Base-by-base conservation (phyloP, 192 early-diverging fungal species). In the Coemansia sp. region DNA sequence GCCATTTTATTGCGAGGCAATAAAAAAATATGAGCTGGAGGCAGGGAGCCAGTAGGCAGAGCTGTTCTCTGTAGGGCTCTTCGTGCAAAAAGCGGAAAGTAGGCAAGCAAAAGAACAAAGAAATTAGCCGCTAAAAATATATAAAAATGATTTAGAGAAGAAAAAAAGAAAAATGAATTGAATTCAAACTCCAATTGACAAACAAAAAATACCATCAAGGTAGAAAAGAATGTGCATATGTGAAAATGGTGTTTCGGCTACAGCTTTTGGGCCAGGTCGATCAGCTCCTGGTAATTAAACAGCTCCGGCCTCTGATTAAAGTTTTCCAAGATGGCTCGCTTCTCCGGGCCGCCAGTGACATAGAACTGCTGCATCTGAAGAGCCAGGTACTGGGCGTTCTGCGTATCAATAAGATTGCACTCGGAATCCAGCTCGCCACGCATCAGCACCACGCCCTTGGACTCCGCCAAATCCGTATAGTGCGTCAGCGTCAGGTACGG, bases 401-500 rank as follows among this genome's bases (percentile, higher is more conserved):
- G 71, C 14, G 83, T 49, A 13, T 83, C 84, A 27, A 95, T 61
- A 45, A 85, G 67, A 11, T 69, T 75, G 18, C 75, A 68, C 19
- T 85, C 73, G 14, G 76, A 78, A 4, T 85, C 78, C 34, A 89
- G 57, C 60, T 92, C 89, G 19, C 95, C 95, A 13, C 86, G 75
- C 95, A 98, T 95, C 29, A 98, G 83, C 30, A 98, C 93, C 55
- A 98, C 81, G 29, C 83, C 89, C 72, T 95, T 93, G 69, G 76
- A 69, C 6, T 90, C 86, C 18, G 81, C 66, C 49, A 95, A 77
- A 27, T 98, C 95, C 46, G 89, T 88, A 83, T 92, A 95, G 68
- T 94, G 89, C 16, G 91, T 93, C 52, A 98, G 71, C 22, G 91
- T 90, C 49, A 98, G 81, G 58, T 84, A 85, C 19, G 93, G 91